Evolutionary conservation across 225 moss, liverwort and hornwort species (phyloP), one percentile per base, ranked within the genome.

Genomic region (Pseudoscleropodium purum): DNA sequence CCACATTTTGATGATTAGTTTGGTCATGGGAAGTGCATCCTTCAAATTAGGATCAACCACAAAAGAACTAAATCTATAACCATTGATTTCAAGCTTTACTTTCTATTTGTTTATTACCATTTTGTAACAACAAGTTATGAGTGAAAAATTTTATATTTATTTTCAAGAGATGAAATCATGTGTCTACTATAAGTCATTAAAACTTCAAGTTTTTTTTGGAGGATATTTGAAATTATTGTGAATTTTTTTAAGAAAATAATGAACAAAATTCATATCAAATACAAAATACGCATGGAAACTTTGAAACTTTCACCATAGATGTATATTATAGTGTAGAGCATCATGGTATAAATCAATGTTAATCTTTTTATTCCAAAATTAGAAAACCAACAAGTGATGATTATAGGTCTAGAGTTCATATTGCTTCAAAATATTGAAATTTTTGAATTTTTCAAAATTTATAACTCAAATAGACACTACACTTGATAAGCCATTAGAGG

Each of bases 381-480:
- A 11, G 11, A n/a, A 69, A n/a, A 69, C 4, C 13, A n/a, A 39
- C 2, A n/a, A n/a, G 24, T 7, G 7, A 39, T 69, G 4, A 7
- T 69, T n/a, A 13, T 4, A 24, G 7, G n/a, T 2, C 24, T 5
- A 39, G n/a, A 39, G 7, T 69, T 24, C n/a, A 69, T 24, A 24
- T 69, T 37, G 6, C 13, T 69, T 7, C 23, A n/a, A 69, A n/a
- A 69, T 39, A 4, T 24, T 24, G 7, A 69, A n/a, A 24, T 6
- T 24, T 39, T 8, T 0, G 0, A 25, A 25, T 14, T 11, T 70
- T 39, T 8, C 25, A 39, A 70, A 39, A 14, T 24, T 24, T 70
- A 2, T 4, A 25, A 39, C 13, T 24, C 5, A 2, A 39, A 2
- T n/a, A 12, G 24, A 69, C n/a, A n/a, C 7, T n/a, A 2, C 4